phyloP scores from a whole-genome alignment of 805 yeast genomes.

The Tetrapisispora iriomotensis region DNA sequence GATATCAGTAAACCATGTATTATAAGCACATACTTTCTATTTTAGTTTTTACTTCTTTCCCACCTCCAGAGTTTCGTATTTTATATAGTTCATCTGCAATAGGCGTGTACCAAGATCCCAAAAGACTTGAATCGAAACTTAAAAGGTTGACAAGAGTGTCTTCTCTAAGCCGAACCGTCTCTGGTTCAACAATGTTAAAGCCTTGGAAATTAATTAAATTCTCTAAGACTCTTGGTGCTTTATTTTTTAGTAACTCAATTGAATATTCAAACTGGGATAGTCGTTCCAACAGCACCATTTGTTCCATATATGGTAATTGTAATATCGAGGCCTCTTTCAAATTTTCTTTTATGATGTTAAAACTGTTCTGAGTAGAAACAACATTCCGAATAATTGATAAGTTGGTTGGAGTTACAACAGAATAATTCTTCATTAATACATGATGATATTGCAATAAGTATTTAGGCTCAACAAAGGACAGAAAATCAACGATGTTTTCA shows the following conservation, averaged over 20 bases:
- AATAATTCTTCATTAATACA: conserved; percentile 6
- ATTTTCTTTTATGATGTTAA: conserved; percentile 13
- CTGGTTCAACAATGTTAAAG: conserved; percentile 17
- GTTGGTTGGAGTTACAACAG: conserved; percentile 14
- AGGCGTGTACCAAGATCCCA: conserved; percentile 22
- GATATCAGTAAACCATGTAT: background rate
- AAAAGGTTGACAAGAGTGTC: conserved; percentile 18
- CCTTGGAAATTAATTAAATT: conserved; percentile 13
- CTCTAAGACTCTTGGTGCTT: conserved; percentile 21
- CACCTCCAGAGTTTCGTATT: background rate
- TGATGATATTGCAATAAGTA: conserved; percentile 14
- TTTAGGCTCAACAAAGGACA: conserved; percentile 24
- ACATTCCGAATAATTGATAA: conserved; percentile 20
- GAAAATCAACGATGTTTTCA: conserved; percentile 14
- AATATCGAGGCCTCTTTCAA: conserved; percentile 14
- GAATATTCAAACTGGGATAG: conserved; percentile 17
- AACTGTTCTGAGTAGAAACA: conserved; percentile 11
- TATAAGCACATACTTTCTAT: conserved; percentile 9
- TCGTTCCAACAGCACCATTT: conserved; percentile 23
- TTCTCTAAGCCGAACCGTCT: conserved; percentile 17
- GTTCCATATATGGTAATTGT: conserved; percentile 25
- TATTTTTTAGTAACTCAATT: conserved; percentile 10
- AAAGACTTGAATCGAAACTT: conserved; percentile 6
- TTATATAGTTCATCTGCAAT: conserved; percentile 12
- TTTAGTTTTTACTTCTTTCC: background rate